phyloP scores from a whole-genome alignment of 2,329 filamentous ascomycete species.

The Trichoderma breve region DNA sequence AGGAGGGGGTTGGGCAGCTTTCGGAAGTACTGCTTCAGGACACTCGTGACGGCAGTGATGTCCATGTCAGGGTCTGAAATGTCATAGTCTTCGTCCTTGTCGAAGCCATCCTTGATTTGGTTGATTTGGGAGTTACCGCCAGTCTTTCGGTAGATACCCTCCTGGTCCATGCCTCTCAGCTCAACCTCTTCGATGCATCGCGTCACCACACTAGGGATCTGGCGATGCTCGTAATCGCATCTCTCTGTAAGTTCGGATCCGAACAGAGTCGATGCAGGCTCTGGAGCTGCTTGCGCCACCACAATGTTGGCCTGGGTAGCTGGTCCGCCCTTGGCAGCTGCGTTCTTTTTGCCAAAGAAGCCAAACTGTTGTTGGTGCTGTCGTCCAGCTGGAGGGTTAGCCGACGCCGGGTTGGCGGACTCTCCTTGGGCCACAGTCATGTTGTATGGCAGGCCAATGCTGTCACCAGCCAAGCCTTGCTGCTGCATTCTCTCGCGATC shows the following conservation, averaged over 20 bases:
- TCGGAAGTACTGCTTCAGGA: conserved; percentile 96
- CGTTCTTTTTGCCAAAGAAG: conserved; percentile 63
- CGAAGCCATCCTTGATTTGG: conserved; percentile 85
- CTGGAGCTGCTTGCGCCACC: conserved; percentile 43
- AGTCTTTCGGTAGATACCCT: conserved; percentile 97
- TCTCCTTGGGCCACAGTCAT: conserved; percentile 60
- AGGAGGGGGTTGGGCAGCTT: conserved; percentile 86
- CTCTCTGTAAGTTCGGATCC: conserved; percentile 85
- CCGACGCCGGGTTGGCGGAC: conserved; percentile 37
- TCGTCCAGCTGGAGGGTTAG: conserved; percentile 32
- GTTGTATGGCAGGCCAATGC: conserved; percentile 68
- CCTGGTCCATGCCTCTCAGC: conserved; percentile 90
- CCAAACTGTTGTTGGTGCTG: conserved; percentile 57
- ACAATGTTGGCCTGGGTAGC: conserved; percentile 33
- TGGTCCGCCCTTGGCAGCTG: conserved; percentile 49
- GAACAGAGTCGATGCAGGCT: conserved; percentile 66
- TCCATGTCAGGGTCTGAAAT: conserved; percentile 92
- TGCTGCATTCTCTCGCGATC: conserved; percentile 56
- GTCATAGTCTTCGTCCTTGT: conserved; percentile 80
- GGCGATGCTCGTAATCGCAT: conserved; percentile 81
- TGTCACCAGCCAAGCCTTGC: conserved; percentile 57
- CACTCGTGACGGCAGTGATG: conserved; percentile 93
- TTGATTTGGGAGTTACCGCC: conserved; percentile 91
- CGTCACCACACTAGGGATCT: conserved; percentile 86
- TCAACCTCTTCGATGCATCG: conserved; percentile 97